Base-by-base conservation (phyloP, 2,329 filamentous ascomycete species). In the Monilinia fructigena region DNA sequence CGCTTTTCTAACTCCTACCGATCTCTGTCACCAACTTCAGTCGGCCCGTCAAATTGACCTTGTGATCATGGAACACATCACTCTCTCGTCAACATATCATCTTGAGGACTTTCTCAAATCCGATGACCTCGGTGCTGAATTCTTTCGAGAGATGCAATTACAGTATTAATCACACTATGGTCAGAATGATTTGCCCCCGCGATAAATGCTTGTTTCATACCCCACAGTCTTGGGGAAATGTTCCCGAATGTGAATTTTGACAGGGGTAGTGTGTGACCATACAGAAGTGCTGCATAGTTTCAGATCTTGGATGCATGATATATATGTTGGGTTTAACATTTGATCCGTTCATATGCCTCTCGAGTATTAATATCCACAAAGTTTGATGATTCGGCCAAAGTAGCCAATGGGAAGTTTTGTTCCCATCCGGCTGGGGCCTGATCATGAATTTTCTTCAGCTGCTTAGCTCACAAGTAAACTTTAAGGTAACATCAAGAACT, bases 1-100 rank as follows among this genome's bases (percentile, higher is more conserved):
- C 16, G n/a, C 14, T 26, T 35, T 20, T 16, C 38, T 50, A 50
- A 20, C n/a, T 38, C 2, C 38, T 50, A 14, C 14, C n/a, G 28
- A 50, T 26, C 28, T 50, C 28, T n/a, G 18, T 48, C 28, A 5
- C 56, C 47, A 59, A 35, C 26, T 16, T 31, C 4, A 60, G 31
- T 60, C 58, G 58, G 58, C 45, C 58, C 58, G 45, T 26, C 45
- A 50, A 60, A 50, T 40, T 50, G 45, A 50, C 45, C 58, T 60
- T 60, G 58, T 60, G 58, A 60, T 60, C 58, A 60, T 26, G 12
- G 8, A 35, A 60, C 20, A 60, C 20, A 60, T 38, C 28, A 60
- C 31, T 50, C 45, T 60, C 45, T 50, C 23, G 7, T 50, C n/a
- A 5, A 50, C 38, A 60, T 31, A 60, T 23, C 20, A 60, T 23